Percentiles rank a stretch among this genome's conserved stretches.
These are phyloP conservation scores for Termitomyces sp. DNA, from an alignment of 768 basidiomycete species.

Conservation along the genomic window DNA sequence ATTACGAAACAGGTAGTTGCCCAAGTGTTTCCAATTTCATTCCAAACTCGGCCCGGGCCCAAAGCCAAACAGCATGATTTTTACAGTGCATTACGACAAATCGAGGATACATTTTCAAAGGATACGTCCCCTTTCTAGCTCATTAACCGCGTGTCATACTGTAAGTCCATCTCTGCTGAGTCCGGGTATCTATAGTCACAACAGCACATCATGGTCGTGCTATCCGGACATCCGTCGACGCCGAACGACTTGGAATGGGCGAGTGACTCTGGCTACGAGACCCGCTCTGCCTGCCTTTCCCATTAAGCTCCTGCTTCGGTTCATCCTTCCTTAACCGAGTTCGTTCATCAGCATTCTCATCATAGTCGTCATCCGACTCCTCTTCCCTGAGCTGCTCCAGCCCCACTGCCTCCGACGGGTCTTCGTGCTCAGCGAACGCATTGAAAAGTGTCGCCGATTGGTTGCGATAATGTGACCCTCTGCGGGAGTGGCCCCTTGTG, in stretches of 20 bases:
- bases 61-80: background rate
- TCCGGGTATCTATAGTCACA: slow-evolving; percentile 12
- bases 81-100: background rate
- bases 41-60: too few relatives aligned
- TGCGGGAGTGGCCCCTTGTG: slow-evolving; percentile 45
- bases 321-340: slow-evolving; percentile 28
- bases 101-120: background rate
- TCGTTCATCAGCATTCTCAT: slow-evolving; percentile 43
- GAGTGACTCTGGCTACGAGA: slow-evolving; percentile 55
- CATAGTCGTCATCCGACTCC: slow-evolving; percentile 36
- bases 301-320: slow-evolving; percentile 12
- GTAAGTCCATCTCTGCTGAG: slow-evolving; percentile 11
- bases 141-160: slow-evolving; percentile 13
- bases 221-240: slow-evolving; percentile 13
- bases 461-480: slow-evolving; percentile 59
- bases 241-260: slow-evolving; percentile 27
- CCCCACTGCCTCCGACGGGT: slow-evolving; percentile 37
- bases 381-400: slow-evolving; percentile 65
- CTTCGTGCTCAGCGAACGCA: slow-evolving; percentile 60
- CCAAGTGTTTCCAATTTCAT: background rate
- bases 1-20: too few relatives aligned
- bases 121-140: background rate
- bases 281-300: slow-evolving; percentile 23
- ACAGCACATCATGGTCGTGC: slow-evolving; percentile 5
- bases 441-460: slow-evolving; percentile 68